phyloP scores from a whole-genome alignment of 2,329 filamentous ascomycete genomes.

The Nothophaeocryptopus gaeumannii region DNA sequence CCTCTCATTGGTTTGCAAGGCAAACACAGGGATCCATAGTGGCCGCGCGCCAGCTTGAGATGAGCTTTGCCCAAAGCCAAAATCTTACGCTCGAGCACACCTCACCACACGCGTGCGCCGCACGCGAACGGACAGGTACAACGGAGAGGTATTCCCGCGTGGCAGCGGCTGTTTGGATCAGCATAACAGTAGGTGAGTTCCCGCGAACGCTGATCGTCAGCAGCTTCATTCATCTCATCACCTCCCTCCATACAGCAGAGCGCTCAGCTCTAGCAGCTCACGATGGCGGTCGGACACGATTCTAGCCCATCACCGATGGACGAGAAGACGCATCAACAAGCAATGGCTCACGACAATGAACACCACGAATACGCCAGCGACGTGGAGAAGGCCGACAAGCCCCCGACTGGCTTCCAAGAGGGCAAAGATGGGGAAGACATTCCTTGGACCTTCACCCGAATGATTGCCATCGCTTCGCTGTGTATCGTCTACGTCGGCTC shows the following conservation, averaged over 20 bases:
- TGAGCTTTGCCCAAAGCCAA: conserved; percentile 2
- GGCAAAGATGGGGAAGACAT: conserved; percentile 18
- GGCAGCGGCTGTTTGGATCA: conserved; percentile 12
- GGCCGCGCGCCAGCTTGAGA: neutral
- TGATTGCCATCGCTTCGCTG: conserved; percentile 22
- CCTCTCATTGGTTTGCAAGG: neutral
- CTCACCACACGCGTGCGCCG: conserved; percentile 3
- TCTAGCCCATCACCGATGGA: neutral
- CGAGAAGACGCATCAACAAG: conserved; percentile 9
- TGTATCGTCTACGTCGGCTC: conserved; percentile 25
- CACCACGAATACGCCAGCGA: conserved; percentile 16
- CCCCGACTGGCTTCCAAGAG: conserved; percentile 10
- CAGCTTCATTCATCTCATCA: conserved; percentile 4
- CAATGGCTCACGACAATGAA: conserved; percentile 4
- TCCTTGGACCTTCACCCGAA: conserved; percentile 24
- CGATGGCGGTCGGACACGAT: conserved; percentile 5
- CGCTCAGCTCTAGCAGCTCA: conserved; percentile 1
- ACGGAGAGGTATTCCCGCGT: conserved; percentile 12
- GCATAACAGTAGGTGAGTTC: conserved; percentile 7
- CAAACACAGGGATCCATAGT: neutral
- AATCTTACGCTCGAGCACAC: conserved; percentile 1
- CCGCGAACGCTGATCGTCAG: conserved; percentile 4
- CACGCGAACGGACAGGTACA: conserved; percentile 7
- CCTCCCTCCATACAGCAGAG: neutral
- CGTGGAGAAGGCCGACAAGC: conserved; percentile 15